Base-by-base conservation (phyloP, 179 eudicot genomes). In the Gypsophila paniculata region DNA sequence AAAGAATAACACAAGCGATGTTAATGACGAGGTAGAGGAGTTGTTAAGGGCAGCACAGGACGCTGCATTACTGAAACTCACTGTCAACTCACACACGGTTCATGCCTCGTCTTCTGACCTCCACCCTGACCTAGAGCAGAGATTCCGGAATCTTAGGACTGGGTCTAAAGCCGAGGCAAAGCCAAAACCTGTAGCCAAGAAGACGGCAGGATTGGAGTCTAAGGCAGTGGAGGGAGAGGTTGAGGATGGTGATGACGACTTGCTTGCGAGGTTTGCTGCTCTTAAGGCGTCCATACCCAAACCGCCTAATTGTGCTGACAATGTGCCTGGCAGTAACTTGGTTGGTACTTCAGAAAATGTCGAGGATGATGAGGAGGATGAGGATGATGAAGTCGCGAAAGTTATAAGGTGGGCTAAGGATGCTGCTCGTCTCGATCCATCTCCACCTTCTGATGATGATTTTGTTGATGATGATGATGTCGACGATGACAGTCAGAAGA, bases 391-490 rank as follows among this genome's bases (percentile, higher is more conserved):
- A 67, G 97, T 90, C 66, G 86, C 87, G 74, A 86, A 85, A 87
- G 73, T 91, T 82, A 86, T 91, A 19, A 82, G 77, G 64, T 91
- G 97, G 97, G 97, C 97, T 19, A 82, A 80, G 77, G 97, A 91
- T 77, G 91, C 96, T 39, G 97, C 96, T 53, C 87, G 91, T 21
- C 96, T 91, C 53, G 96, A 91, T 72, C 97, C 93, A 71, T 89
- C 97, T 46, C 86, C 92, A 22, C 34, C 34, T 29, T 71, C 87
- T 21, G 81, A 88, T 19, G 97, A 87, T 79, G 78, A 72, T 65
- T 29, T 29, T 1, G 34, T 29, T 29, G 91, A 84, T 19, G 82
- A 70, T 32, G 61, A 72, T 0, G 72, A 52, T 57, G 55, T 1
- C 21, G 19, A 57, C 22, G 44, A 21, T 38, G 69, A 75, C 34